Evolutionary conservation across 331 rosid species (phyloP), one percentile per base, ranked within the genome.

Genomic region (Phaseolus coccineus): DNA sequence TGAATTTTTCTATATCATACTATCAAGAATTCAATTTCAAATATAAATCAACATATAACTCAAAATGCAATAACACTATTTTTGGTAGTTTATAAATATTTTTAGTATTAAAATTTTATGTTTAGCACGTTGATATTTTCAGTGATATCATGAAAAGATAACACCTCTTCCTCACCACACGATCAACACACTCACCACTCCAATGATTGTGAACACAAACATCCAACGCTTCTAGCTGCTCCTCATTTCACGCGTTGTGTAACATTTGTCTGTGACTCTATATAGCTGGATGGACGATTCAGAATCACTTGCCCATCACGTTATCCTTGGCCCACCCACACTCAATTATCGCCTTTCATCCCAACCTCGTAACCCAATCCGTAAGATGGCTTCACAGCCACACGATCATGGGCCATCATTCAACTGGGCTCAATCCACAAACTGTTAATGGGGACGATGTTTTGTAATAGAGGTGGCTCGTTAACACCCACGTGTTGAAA

Each of bases 201-300:
- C 8, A 71, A 73, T 48, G 67, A 69, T 70, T 76, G 47, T 55
- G 8, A 42, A 55, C 4, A 51, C 48, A 81, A 71, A 28, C 80
- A 84, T 70, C 69, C 8, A 65, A 76, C 82, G 58, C 73, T 35
- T 56, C 73, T 56, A 64, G 11, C 50, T 40, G 65, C 35, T 50
- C 62, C 13, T 4, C 33, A 27, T 12, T 55, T 73, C 67, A 22
- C 25, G 11, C 8, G 0, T 10, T 57, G 55, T 46, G 9, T 53
- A 53, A 56, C 33, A 10, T 57, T 57, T 57, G 37, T 58, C 64
- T 11, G n/a, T 2, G 3, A 57, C 1, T 58, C 57, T 6, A 6
- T n/a, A 6, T 19, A n/a, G 8, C 15, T 46, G 4, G 2, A 30
- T 61, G 5, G 14, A 62, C 69, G 25, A 16, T 33, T 16, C n/a